Evolutionary conservation across 192 early-diverging fungal genomes (phyloP), one percentile per base, ranked within the genome.

Genomic region (Powellomyces hirtus): DNA sequence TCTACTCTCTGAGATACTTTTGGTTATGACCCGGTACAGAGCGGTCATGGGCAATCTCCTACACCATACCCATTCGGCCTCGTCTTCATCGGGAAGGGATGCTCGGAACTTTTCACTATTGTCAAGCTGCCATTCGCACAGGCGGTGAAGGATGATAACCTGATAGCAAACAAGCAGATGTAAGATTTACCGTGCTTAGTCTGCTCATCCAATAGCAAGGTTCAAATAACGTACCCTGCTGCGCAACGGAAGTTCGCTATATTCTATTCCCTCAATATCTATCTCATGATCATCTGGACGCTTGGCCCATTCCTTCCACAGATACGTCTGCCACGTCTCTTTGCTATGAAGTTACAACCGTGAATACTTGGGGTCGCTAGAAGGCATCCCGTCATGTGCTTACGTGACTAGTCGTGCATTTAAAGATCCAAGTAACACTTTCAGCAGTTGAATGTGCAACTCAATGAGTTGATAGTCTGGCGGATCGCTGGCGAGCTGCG

Each of bases 51-150:
- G n/a, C n/a, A n/a, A n/a, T n/a, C n/a, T n/a, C n/a, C n/a, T n/a
- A 58, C 20, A 11, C 18, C 75, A 35, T 72, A 88, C 85, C 89
- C 89, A 89, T 65, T 86, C 68, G n/a, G 75, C 76, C 38, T 89
- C 87, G 22, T 87, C 84, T 49, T 49, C 46, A 8, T 59, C 71
- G 22, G 76, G 74, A 31, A 88, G 59, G 35, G 77, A 70, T 4
- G 77, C 70, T 14, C 86, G 78, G 34, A 91, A 83, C 27, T 75
- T 73, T 36, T 91, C 90, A n/a, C 85, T 78, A 62, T 84, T 79
- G 49, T 90, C 89, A 42, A 89, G 66, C 70, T 91, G 89, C 84
- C 87, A 89, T 73, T 91, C 81, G 51, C 79, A 81, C 11, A 85
- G 65, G 40, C 45, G 35, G 49, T 81, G 65, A 14, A 83, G 66